Evolutionary conservation across 768 basidiomycete species (phyloP), one percentile per base, ranked within the genome.

Genomic region (Phanerodontia chrysosporium): DNA sequence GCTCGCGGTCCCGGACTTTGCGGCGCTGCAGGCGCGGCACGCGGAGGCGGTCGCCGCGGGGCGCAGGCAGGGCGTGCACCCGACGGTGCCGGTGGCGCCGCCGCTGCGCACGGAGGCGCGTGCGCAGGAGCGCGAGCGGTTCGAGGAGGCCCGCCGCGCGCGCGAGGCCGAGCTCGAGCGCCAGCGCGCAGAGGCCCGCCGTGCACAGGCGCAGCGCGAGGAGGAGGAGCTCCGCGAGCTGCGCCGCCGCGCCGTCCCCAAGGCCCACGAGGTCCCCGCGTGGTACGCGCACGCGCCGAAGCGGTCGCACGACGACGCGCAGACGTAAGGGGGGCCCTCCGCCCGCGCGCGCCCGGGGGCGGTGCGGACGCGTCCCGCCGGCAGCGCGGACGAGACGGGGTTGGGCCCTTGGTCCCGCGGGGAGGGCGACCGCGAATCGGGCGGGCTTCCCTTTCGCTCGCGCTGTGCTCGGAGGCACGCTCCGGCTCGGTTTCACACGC

Each of bases 211-310:
- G 66, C 76, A 77, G 66, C 76, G 81, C 64, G 86, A 89, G 72
- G 85, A 83, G 70, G 72, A 70, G 69, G 84, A 83, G 73, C 69
- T 88, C 59, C 77, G 69, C 67, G 87, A 85, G 73, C 60, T 87
- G 66, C 74, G 89, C 68, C 81, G 77, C 75, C 78, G 75, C 63
- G 80, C 86, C 18, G 73, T 91, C 48, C 85, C 86, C 24, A 83
- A 77, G 70, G 89, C 89, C 48, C 78, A 90, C 68, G 82, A 82
- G 65, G 78, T 91, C 25, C 89, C 89, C 12, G 85, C 84, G 62
- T 91, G 89, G 89, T 91, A 91, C 65, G 83, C 80, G 63, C 79
- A 80, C 45, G 83, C 80, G 69, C 87, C 87, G 64, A 89, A 79
- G 80, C 82, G 75, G 68, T 72, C 72, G 69, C 66, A 70, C 32